A percentile compares a stretch with the other conserved stretches of the same genome.
phyloP scores from a whole-genome alignment of 1,284 basidiomycete species.

The Sanghuangporus sanghuang region DNA sequence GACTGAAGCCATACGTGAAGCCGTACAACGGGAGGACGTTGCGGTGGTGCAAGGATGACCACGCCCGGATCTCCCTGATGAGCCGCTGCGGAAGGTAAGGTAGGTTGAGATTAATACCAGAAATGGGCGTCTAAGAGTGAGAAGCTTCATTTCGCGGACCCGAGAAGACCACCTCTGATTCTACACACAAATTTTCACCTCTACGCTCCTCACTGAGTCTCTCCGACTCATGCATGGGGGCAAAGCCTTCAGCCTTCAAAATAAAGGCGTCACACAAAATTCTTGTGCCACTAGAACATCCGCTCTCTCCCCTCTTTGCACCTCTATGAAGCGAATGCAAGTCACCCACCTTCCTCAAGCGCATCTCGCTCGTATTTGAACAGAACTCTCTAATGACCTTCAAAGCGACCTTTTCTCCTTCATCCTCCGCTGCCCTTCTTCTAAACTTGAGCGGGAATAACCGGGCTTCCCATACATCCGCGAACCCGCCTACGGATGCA shows the following conservation, averaged over 20 bases:
- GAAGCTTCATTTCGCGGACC: background rate
- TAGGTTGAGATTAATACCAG: background rate
- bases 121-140: background rate
- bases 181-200: background rate
- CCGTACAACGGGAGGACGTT: constrained; percentile 16
- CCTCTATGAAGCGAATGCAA: background rate
- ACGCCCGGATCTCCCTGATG: constrained; percentile 13
- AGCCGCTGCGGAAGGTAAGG: background rate
- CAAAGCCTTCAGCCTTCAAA: background rate
- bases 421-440: background rate
- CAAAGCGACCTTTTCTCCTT: constrained; percentile 11
- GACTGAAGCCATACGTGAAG: constrained; percentile 13
- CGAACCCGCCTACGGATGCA: constrained; percentile 5
- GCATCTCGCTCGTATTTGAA: background rate
- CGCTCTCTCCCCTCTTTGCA: background rate
- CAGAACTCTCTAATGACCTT: constrained; percentile 15
- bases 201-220: background rate
- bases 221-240: background rate
- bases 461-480: constrained; percentile 10
- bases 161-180: background rate
- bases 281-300: background rate
- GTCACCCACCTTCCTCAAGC: constrained; percentile 8
- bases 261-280: background rate
- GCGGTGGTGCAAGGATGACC: constrained; percentile 13
- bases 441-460: background rate